Evolutionary conservation across 768 basidiomycete species (phyloP).

Genomic region (Pholiota microspora): DNA sequence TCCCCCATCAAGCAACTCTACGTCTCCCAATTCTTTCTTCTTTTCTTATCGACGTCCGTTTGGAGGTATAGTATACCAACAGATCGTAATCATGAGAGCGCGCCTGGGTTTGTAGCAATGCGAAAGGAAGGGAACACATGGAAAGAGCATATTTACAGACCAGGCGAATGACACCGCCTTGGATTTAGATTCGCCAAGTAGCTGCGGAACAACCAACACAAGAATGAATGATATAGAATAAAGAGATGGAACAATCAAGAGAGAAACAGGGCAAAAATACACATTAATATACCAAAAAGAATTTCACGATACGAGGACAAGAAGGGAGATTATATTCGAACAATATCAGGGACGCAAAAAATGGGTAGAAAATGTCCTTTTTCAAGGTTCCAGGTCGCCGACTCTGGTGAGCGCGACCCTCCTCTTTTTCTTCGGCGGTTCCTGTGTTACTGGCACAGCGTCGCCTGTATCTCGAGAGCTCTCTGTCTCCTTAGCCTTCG

Average conservation of each 20-base stretch:
- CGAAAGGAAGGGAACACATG: too few species aligned
- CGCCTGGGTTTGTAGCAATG: too few species aligned
- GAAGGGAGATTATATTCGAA: background rate
- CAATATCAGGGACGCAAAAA: background rate
- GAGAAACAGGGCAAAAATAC: background rate
- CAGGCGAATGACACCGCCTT: too few species aligned
- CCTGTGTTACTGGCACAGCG: conserved; percentile 26
- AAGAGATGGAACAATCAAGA: background rate
- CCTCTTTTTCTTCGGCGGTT: conserved; percentile 84
- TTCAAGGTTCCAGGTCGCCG: conserved; percentile 45
- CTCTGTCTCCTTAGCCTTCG: conserved; percentile 16
- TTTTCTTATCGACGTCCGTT: too few species aligned
- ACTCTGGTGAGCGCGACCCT: conserved; percentile 74
- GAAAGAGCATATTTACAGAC: too few species aligned
- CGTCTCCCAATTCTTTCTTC: too few species aligned
- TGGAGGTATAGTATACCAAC: too few species aligned
- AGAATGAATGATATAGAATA: background rate
- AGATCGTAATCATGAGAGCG: too few species aligned
- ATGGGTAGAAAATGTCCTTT: too few species aligned
- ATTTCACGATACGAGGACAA: background rate
- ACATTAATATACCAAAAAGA: background rate
- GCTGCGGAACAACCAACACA: too few species aligned
- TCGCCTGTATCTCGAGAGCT: background rate
- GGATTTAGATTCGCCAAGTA: too few species aligned
- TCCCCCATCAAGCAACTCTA: too few species aligned